Percentiles rank a stretch among this genome's conserved stretches.
Evolutionary conservation across 1,139 yeast genomes (phyloP).

Genomic region (Debaryomyces coudertii): DNA sequence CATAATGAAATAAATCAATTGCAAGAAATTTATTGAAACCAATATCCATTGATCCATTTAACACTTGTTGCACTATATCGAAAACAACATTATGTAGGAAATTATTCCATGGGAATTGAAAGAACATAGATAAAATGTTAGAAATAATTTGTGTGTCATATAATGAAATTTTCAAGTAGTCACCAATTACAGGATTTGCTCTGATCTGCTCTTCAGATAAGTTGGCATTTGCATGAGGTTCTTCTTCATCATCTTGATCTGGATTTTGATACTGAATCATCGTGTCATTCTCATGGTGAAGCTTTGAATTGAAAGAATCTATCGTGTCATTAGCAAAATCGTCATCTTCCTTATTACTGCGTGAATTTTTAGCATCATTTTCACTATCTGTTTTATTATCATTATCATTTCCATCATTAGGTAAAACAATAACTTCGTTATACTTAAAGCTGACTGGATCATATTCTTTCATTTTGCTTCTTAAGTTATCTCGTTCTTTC

Average conservation of each 20-base stretch:
- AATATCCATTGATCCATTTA: constrained; percentile 94
- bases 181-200: constrained; percentile 83
- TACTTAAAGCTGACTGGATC: constrained; percentile 53
- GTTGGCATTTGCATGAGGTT: constrained; percentile 57
- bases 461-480: constrained; percentile 51
- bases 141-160: constrained; percentile 81
- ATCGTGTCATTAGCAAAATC: constrained; percentile 43
- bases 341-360: constrained; percentile 16
- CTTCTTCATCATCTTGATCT: constrained; percentile 40
- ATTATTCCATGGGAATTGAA: constrained; percentile 96
- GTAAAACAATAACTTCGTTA: constrained; percentile 48
- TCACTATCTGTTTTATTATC: constrained; percentile 19
- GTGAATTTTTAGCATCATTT: constrained; percentile 17
- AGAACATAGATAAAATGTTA: constrained; percentile 79
- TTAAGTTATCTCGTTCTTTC: constrained; percentile 68
- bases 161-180: constrained; percentile 79
- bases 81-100: constrained; percentile 96
- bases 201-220: constrained; percentile 63
- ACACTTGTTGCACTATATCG: constrained; percentile 94
- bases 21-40: constrained; percentile 86
- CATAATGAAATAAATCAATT: constrained; percentile 79
- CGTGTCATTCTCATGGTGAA: constrained; percentile 30
- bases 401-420: constrained; percentile 26
- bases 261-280: constrained; percentile 27
- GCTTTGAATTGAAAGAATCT: constrained; percentile 48